phyloP scores from a whole-genome alignment of 192 early-diverging fungal genomes.

The Jimgerdemannia lactiflua region DNA sequence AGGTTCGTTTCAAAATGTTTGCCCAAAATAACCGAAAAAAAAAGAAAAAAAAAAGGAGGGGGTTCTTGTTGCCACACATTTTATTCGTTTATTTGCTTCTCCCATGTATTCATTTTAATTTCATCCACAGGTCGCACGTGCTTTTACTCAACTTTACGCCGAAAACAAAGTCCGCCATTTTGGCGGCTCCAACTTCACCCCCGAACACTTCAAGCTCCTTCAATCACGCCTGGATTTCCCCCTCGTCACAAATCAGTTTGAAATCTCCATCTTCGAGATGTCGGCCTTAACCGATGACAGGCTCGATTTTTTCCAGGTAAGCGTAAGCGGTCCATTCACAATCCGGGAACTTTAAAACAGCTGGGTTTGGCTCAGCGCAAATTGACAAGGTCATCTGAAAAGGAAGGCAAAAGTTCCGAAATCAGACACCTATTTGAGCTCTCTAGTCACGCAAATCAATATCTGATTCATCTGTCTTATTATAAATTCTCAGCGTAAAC shows the following conservation, averaged over 20 bases:
- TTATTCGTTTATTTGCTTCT: not conserved
- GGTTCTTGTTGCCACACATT: not conserved
- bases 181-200: constrained; percentile 16
- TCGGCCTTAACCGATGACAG: constrained; percentile 11
- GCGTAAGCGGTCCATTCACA: too few species aligned
- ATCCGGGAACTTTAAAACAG: too few species aligned
- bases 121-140: constrained; percentile 5
- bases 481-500: not conserved
- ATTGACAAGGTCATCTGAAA: not conserved
- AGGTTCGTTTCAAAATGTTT: too few species aligned
- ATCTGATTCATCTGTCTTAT: not conserved
- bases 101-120: not conserved
- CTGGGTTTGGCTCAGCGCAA: too few species aligned
- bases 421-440: not conserved
- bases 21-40: too few species aligned
- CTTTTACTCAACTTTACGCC: constrained; percentile 8
- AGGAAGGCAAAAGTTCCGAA: not conserved
- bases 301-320: constrained; percentile 11
- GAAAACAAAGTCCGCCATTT: constrained; percentile 13
- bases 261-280: constrained; percentile 13
- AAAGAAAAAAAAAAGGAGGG: not conserved
- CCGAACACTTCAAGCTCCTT: constrained; percentile 10
- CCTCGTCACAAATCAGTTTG: constrained; percentile 10
- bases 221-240: constrained; percentile 5
- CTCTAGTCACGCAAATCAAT: too few species aligned